These are phyloP conservation scores for Neoconidiobolus thromboides DNA, from an alignment of 371 early-diverging fungal genomes.

Conservation along the genomic window DNA sequence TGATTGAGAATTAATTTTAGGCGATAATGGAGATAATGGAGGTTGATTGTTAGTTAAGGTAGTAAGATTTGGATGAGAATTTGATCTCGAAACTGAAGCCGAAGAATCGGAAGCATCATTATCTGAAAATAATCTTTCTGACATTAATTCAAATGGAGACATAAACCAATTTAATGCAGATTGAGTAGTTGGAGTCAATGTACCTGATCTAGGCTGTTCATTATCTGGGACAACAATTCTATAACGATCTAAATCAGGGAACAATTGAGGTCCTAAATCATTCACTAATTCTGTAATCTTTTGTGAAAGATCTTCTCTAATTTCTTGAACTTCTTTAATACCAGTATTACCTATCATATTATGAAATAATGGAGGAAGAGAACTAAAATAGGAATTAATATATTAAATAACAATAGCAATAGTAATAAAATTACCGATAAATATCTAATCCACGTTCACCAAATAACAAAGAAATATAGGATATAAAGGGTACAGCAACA, in stretches of 20 bases:
- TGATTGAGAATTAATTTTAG: too few relatives aligned
- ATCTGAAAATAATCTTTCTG: slow-evolving; percentile 30
- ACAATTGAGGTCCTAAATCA: slow-evolving; percentile 71
- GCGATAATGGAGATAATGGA: too few relatives aligned
- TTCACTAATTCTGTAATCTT: slow-evolving; percentile 62
- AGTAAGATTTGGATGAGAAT: neutral
- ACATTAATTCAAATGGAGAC: slow-evolving; percentile 22
- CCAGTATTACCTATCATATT: slow-evolving; percentile 29
- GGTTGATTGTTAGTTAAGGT: neutral
- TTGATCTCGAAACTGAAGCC: neutral
- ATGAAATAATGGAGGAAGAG: slow-evolving; percentile 64
- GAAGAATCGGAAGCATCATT: neutral
- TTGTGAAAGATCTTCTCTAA: slow-evolving; percentile 52
- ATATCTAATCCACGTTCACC: slow-evolving; percentile 80
- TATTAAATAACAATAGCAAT: neutral
- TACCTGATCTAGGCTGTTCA: neutral
- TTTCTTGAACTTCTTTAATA: slow-evolving; percentile 30
- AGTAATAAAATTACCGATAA: slow-evolving; percentile 23
- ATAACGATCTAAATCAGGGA: slow-evolving; percentile 48
- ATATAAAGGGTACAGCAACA: slow-evolving; percentile 43
- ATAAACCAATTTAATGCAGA: slow-evolving; percentile 7
- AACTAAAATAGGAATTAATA: slow-evolving; percentile 17
- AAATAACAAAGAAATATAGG: slow-evolving; percentile 63
- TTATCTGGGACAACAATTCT: slow-evolving; percentile 9
- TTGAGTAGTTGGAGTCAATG: slow-evolving; percentile 1